Evolutionary conservation across 2,329 filamentous ascomycete species (phyloP), one percentile per base, ranked within the genome.

Genomic region (Hypoxylon sp.): DNA sequence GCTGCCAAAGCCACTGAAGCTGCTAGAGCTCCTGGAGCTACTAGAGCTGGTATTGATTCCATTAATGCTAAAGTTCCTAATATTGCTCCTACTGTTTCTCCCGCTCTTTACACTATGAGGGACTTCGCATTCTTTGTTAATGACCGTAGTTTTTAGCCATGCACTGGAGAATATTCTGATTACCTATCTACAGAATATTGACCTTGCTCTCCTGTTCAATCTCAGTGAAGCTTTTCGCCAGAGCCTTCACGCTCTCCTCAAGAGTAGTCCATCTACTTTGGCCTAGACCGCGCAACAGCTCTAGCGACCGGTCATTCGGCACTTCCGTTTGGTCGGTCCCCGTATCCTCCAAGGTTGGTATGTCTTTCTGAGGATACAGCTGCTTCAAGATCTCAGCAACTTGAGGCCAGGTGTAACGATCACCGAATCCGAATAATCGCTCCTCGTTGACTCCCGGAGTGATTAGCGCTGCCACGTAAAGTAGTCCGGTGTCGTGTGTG

Each of bases 391-490:
- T 76, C 48, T 75, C 58, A 1, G 65, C 63, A 22, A 81, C 68
- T 29, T 68, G 71, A n/a, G 67, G 63, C 65, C 74, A 80, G 67
- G 74, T 80, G 54, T 74, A 80, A 55, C 75, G 72, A 24, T 72
- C 74, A 1, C 74, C 74, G 37, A 78, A 80, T 3, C 69, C 78
- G 46, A 74, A 80, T 2, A 80, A 65, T 11, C 78, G 70, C 70
- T 79, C 74, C 33, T 75, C 57, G 26, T 79, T 65, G 0, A 80
- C 74, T 1, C 66, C 73, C 0, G 76, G 70, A 0, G 65, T 73
- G 5, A 70, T 69, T 29, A 81, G 65, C 33, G 75, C 73, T 2
- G 77, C 79, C 2, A 80, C 72, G 46, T 76, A 78, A n/a, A 81
- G 70, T 39, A 72, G 33, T 2, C 72, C 78, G 0, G 68, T 62